Conservation (phyloP, 805 yeast genomes). For the Wickerhamomyces rabaulensis region DNA sequence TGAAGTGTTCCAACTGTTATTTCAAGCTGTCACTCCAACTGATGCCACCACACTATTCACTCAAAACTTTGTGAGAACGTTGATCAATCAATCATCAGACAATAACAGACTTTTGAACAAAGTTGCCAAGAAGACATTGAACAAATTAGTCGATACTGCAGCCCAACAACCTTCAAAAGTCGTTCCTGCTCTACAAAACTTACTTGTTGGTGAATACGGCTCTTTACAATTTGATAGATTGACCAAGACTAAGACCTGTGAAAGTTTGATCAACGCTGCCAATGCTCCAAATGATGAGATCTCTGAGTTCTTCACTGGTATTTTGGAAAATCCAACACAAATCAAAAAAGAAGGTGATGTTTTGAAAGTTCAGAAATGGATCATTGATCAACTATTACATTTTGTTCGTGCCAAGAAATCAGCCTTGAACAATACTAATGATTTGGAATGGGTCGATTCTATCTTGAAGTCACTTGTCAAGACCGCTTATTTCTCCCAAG, state of each 20-base stretch:
- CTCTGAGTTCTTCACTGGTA: slow-evolving; percentile 14
- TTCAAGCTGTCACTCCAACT: slow-evolving; percentile 26
- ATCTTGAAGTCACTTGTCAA: slow-evolving; percentile 27
- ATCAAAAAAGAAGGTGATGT: slow-evolving; percentile 8
- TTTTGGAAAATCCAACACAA: slow-evolving; percentile 10
- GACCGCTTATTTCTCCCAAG: slow-evolving; percentile 27
- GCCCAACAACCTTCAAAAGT: slow-evolving; percentile 31
- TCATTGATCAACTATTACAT: slow-evolving; percentile 51
- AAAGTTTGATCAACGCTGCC: slow-evolving; percentile 15
- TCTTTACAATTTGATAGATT: slow-evolving; percentile 69
- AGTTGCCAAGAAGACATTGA: slow-evolving; percentile 51
- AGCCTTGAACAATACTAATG: slow-evolving; percentile 16
- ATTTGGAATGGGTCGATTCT: slow-evolving; percentile 25
- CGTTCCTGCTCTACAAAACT: slow-evolving; percentile 25
- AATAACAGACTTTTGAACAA: slow-evolving; percentile 60
- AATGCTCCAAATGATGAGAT: slow-evolving; percentile 10
- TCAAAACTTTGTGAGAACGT: slow-evolving; percentile 62
- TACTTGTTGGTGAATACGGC: slow-evolving; percentile 44
- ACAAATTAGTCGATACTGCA: slow-evolving; percentile 35
- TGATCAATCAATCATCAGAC: slow-evolving; percentile 73
- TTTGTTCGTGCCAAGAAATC: slow-evolving; percentile 43
- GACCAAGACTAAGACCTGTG: slow-evolving; percentile 67
- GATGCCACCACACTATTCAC: slow-evolving; percentile 37
- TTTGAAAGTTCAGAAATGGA: slow-evolving; percentile 38
- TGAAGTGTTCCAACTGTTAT: slow-evolving; percentile 54